phyloP scores from a whole-genome alignment of 2,329 filamentous ascomycete genomes.

The Rachicladosporium sp. region DNA sequence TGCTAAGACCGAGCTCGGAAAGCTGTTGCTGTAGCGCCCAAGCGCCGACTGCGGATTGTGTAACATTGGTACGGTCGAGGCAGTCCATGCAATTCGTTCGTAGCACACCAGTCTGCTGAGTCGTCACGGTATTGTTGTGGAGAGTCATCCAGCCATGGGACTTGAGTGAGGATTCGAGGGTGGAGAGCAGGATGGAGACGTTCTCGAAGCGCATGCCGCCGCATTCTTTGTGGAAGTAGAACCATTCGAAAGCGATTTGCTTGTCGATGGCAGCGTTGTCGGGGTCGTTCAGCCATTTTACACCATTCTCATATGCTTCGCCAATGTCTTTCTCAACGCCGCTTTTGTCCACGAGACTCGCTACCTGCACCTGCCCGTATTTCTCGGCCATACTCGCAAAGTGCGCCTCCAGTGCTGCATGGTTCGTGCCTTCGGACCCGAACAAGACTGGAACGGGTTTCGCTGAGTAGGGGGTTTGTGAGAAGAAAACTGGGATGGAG shows the following conservation, averaged over 20 bases:
- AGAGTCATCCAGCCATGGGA: slow-evolving; percentile 59
- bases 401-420: slow-evolving; percentile 64
- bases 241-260: slow-evolving; percentile 75
- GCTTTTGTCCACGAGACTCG: slow-evolving; percentile 80
- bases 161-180: slow-evolving; percentile 54
- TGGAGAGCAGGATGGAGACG: slow-evolving; percentile 65
- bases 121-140: slow-evolving; percentile 29
- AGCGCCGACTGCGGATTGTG: slow-evolving; percentile 81
- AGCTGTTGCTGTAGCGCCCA: slow-evolving; percentile 72
- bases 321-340: slow-evolving; percentile 72
- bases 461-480: slow-evolving; percentile 84
- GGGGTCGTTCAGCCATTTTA: slow-evolving; percentile 54
- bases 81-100: slow-evolving; percentile 99
- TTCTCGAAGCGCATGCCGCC: slow-evolving; percentile 98
- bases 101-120: slow-evolving; percentile 60
- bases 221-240: slow-evolving; percentile 88
- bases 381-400: slow-evolving; percentile 55
- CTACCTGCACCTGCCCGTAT: slow-evolving; percentile 67
- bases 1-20: slow-evolving; percentile 60
- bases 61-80: slow-evolving; percentile 88
- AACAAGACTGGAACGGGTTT: slow-evolving; percentile 76
- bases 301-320: slow-evolving; percentile 58
- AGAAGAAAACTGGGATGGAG: slow-evolving; percentile 90
- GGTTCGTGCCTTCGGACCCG: slow-evolving; percentile 70
- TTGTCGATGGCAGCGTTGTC: too few species aligned